Evolutionary conservation across 345 rosid species (phyloP).

Genomic region (Gossypium sturtianum): DNA sequence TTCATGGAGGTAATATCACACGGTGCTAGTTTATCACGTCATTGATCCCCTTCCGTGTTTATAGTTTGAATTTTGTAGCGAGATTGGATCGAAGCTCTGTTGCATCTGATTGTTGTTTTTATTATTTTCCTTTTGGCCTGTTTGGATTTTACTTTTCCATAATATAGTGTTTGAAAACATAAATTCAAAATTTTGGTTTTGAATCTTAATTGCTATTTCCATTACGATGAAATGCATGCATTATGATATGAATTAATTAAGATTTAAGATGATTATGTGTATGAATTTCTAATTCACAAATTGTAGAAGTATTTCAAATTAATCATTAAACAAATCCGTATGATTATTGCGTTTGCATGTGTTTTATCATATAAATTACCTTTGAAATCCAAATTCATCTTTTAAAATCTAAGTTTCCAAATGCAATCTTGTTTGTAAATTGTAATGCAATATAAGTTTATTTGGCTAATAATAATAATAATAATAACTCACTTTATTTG

Average conservation of each 20-base stretch:
- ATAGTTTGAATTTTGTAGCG: background rate
- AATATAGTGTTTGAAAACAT: no score
- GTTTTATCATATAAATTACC: background rate
- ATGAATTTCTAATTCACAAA: background rate
- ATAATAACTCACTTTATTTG: background rate
- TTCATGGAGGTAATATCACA: conserved; percentile 28
- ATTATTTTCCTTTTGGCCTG: background rate
- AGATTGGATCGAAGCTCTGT: background rate
- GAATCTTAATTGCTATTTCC: no score
- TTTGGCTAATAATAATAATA: background rate
- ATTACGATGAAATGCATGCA: background rate
- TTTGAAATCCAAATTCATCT: background rate
- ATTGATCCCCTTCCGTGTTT: background rate
- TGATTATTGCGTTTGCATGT: background rate
- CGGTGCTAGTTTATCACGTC: background rate
- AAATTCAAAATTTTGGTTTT: no score
- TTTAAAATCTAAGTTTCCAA: background rate
- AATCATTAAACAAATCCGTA: no score
- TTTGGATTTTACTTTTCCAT: background rate
- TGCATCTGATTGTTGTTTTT: background rate
- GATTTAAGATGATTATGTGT: no score
- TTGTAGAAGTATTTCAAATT: background rate
- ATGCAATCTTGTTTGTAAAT: background rate
- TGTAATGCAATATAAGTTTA: background rate
- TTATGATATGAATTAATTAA: background rate